Base-by-base conservation (phyloP, 2,329 filamentous ascomycete species). In the Colletotrichum eleusines region DNA sequence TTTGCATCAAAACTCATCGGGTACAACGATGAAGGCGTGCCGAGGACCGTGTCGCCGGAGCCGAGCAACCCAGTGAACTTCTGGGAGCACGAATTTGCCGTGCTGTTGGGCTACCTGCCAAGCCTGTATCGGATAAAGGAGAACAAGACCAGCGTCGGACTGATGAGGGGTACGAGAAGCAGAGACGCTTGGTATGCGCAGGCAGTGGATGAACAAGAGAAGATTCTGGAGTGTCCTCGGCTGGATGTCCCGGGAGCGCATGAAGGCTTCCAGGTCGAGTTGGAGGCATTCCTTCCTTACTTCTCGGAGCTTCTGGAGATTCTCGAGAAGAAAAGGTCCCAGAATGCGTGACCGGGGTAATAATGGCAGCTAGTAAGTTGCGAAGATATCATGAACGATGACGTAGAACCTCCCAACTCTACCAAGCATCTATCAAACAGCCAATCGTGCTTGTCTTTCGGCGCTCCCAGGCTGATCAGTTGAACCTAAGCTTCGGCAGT, bases 211-310 rank as follows among this genome's bases (percentile, higher is more conserved):
- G 78, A 77, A 69, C 77, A 78, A 72, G 77, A 72, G 1, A 76
- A 76, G 67, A 73, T 78, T 4, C 33, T 80, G 59, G 75, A 51
- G 0, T 80, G 78, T 66, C 74, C 75, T 23, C 61, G 46, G 8
- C 40, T 72, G n/a, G 57, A 73, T 23, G 75, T 80, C 11, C 77
- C 78, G 20, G 78, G 77, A 1, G 76, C 77, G 63, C 79, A 80
- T 61, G 74, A 77, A 60, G 77, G 76, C 5, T 80, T 79, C 68
- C 76, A 80, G 62, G 72, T 74, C 16, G 76, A 79, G 74, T 71
- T 73, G 31, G 73, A 77, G 28, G 72, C 64, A 12, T 80, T 80
- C 40, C 42, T 76, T 12, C 76, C 76, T 7, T 58, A 53, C 26
- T 74, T 80, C 33, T 44, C 77, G 33, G 63, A 73, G 2, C 75